phyloP scores from a whole-genome alignment of 768 basidiomycete genomes.

The Lactifluus echinatus region DNA sequence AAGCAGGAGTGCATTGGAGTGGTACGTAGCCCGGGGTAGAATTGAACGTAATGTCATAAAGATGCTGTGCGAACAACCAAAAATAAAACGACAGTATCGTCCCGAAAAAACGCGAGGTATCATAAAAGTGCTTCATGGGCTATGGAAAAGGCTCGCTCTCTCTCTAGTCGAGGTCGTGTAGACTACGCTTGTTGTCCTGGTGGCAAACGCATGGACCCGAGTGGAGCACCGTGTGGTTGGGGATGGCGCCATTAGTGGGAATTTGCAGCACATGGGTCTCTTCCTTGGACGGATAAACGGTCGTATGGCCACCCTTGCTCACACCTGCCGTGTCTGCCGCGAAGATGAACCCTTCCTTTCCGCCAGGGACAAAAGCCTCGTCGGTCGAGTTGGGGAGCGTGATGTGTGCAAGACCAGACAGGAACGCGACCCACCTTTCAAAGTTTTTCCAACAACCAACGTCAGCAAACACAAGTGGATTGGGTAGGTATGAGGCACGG shows the following conservation, averaged over 20 bases:
- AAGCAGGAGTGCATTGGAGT: too few relatives aligned
- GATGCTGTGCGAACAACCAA: too few relatives aligned
- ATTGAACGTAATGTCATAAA: too few relatives aligned
- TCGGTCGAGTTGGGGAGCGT: slow-evolving; percentile 19
- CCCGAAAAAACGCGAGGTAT: too few relatives aligned
- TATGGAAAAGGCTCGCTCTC: too few relatives aligned
- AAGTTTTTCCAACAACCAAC: background rate
- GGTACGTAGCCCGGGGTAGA: too few relatives aligned
- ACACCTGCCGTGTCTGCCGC: slow-evolving; percentile 19
- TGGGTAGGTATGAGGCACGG: background rate
- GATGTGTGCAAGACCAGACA: slow-evolving; percentile 23
- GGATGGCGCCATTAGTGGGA: slow-evolving; percentile 22
- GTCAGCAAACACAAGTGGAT: background rate
- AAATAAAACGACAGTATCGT: too few relatives aligned
- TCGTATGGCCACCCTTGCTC: slow-evolving; percentile 20
- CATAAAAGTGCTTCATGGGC: background rate
- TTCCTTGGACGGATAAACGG: slow-evolving; percentile 20
- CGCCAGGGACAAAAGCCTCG: slow-evolving; percentile 20
- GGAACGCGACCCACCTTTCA: slow-evolving; percentile 22
- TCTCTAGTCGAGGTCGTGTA: slow-evolving; percentile 9
- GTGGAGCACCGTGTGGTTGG: slow-evolving; percentile 21
- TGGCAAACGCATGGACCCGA: slow-evolving; percentile 17
- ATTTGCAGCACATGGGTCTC: slow-evolving; percentile 24
- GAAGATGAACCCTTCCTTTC: slow-evolving; percentile 21
- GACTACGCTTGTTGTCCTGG: background rate